phyloP scores from a whole-genome alignment of 2,329 filamentous ascomycete genomes.

The Cladophialophora exuberans region DNA sequence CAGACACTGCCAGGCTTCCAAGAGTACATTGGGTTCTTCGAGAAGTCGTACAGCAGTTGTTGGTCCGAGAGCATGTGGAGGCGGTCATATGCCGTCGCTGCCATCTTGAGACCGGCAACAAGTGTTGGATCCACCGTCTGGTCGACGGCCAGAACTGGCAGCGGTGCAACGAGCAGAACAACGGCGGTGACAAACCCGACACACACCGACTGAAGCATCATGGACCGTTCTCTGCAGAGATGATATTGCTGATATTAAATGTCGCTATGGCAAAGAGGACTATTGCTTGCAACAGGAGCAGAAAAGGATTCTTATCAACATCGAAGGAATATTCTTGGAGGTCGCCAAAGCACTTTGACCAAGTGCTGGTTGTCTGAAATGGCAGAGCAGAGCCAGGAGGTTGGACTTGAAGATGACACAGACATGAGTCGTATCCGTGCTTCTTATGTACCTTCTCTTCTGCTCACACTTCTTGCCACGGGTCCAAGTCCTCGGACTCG shows the following conservation, averaged over 20 bases:
- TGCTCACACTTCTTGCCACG: slow-evolving; percentile 11
- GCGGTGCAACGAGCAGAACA: slow-evolving; percentile 28
- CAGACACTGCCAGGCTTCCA: slow-evolving; percentile 26
- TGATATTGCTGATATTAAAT: slow-evolving; percentile 13
- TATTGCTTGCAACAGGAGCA: neutral
- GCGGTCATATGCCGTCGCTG: slow-evolving; percentile 52
- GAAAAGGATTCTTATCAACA: neutral
- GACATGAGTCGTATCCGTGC: slow-evolving; percentile 17
- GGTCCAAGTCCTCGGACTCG: slow-evolving; percentile 1
- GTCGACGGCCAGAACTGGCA: slow-evolving; percentile 39
- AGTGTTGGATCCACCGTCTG: slow-evolving; percentile 45
- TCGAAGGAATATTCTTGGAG: neutral
- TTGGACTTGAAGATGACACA: slow-evolving; percentile 19
- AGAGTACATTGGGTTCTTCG: slow-evolving; percentile 28
- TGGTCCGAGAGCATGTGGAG: slow-evolving; percentile 46
- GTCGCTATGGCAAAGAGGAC: slow-evolving; percentile 10
- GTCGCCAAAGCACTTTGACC: slow-evolving; percentile 5
- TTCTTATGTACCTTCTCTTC: slow-evolving; percentile 15
- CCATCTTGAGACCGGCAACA: slow-evolving; percentile 43
- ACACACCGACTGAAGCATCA: slow-evolving; percentile 20
- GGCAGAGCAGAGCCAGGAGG: slow-evolving; percentile 22
- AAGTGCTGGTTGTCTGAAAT: slow-evolving; percentile 3
- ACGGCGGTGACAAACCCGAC: slow-evolving; percentile 29
- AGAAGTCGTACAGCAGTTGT: slow-evolving; percentile 57
- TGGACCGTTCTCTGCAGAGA: slow-evolving; percentile 5